Evolutionary conservation across 441 rosid species (phyloP).

Genomic region (Arabidopsis lyrata): DNA sequence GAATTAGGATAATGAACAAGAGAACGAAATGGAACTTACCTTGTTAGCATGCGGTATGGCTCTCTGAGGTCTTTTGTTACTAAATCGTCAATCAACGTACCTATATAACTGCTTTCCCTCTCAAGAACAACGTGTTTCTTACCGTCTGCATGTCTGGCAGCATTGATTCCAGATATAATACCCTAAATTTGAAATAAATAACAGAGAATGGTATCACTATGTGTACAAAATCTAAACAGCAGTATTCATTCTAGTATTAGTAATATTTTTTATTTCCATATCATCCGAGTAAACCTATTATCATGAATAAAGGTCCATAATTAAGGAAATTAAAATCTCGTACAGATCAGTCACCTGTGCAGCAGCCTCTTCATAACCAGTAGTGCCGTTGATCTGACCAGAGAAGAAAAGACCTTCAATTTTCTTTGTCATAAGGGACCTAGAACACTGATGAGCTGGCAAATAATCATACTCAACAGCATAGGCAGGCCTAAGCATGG

Average conservation of each 20-base stretch:
- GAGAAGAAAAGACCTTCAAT: constrained; percentile 97
- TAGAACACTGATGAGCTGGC: constrained; percentile 93
- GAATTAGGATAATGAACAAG: constrained; percentile 13
- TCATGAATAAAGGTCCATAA: constrained; percentile 13
- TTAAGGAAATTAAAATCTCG: constrained; percentile 29
- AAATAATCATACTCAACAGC: constrained; percentile 98
- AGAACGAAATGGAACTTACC: constrained; percentile 53
- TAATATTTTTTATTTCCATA: constrained; percentile 6
- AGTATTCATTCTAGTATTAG: background rate
- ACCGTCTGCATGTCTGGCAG: constrained; percentile 88
- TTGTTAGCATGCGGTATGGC: constrained; percentile 97
- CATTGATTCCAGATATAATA: constrained; percentile 92
- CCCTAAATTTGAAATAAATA: constrained; percentile 59
- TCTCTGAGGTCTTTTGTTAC: constrained; percentile 97
- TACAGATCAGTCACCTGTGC: constrained; percentile 73
- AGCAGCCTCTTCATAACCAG: constrained; percentile 99
- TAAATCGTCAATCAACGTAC: constrained; percentile 94
- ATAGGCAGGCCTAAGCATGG: constrained; percentile 98
- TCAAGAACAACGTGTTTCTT: constrained; percentile 89
- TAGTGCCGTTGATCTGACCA: constrained; percentile 99
- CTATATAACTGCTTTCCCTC: constrained; percentile 96
- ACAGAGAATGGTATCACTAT: constrained; percentile 13
- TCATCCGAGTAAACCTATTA: constrained; percentile 4
- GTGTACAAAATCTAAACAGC: constrained; percentile 15
- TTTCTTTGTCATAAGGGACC: constrained; percentile 97